Base-by-base conservation (phyloP, 768 basidiomycete species). In the Lanmaoa rubissima region DNA sequence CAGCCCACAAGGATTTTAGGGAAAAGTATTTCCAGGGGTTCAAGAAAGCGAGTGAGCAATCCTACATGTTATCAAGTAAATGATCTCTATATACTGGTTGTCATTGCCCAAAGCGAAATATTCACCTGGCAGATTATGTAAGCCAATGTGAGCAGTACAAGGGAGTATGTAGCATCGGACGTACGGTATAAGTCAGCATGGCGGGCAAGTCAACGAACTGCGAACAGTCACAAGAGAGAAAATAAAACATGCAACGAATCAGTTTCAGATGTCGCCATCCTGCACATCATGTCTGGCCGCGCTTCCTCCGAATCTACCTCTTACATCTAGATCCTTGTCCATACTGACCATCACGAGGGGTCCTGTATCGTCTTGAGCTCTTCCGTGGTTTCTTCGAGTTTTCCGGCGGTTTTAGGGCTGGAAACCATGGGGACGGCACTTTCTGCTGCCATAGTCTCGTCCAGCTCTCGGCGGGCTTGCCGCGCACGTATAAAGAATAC, bases 1-100 rank as follows among this genome's bases (percentile, higher is more conserved):
- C 95, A 3, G 94, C 93, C 1, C 95, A 98, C 71, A 87, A 82
- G 61, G 86, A 91, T 64, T 98, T 98, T 69, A 78, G 92, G 52
- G 84, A 88, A 61, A 92, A 93, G 66, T 96, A 92, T 69, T 93
- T 93, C 60, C 83, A 86, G 52, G 87, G 90, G 0, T 94, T 95
- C 71, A 87, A 78, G 60, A 83, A 79, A 55, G 68, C 69, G 31
- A 51, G 35, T 8, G 56, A 57, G 35, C 42, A 56, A 51, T 68
- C 34, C 13, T 35, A 12, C 13, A n/a, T 36, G 48, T 21, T 17
- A 12, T 19, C 31, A 31, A 24, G 10, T 21, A 7, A 31, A 48
- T 40, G 36, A 31, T 45, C 10, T 17, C 13, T 34, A 6, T 14
- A 7, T 14, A 7, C 19, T 5, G 26, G 35, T n/a, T 24, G 28